phyloP scores from a whole-genome alignment of 495 filamentous ascomycete species.

The Chaetomium tenue region DNA sequence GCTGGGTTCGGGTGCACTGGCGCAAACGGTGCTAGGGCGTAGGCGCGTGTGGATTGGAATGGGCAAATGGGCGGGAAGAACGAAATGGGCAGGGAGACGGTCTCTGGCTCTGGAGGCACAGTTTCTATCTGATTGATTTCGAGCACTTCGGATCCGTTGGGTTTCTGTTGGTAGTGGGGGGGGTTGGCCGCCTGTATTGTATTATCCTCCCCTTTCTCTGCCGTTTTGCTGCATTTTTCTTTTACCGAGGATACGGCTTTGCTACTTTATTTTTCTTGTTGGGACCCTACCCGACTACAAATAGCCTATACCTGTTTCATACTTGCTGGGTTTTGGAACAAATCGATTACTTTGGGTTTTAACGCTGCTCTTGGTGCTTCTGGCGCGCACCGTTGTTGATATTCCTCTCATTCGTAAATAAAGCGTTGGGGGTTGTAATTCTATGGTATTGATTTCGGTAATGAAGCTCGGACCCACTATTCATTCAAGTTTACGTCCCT shows the following conservation, averaged over 20 bases:
- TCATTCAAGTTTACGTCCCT: too few relatives aligned
- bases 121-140: neutral
- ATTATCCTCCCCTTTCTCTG: neutral
- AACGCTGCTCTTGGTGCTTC: too few relatives aligned
- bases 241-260: neutral
- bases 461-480: too few relatives aligned
- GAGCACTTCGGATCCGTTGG: neutral
- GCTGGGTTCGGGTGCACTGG: conserved; percentile 7
- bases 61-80: neutral
- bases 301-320: neutral
- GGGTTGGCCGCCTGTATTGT: neutral
- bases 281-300: neutral
- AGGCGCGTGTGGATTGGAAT: neutral
- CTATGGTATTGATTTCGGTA: too few relatives aligned
- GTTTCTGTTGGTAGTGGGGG: neutral
- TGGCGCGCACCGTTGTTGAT: too few relatives aligned
- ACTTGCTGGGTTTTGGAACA: neutral
- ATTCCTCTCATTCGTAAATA: too few relatives aligned
- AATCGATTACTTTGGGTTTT: neutral
- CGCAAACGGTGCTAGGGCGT: conserved; percentile 1
- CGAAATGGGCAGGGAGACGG: too few relatives aligned
- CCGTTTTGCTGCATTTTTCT: neutral
- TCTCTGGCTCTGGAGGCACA: too few relatives aligned
- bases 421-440: too few relatives aligned
- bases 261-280: neutral